Evolutionary conservation across 1,139 yeast species (phyloP), one percentile per base, ranked within the genome.

Genomic region (Komagataea norvegica): DNA sequence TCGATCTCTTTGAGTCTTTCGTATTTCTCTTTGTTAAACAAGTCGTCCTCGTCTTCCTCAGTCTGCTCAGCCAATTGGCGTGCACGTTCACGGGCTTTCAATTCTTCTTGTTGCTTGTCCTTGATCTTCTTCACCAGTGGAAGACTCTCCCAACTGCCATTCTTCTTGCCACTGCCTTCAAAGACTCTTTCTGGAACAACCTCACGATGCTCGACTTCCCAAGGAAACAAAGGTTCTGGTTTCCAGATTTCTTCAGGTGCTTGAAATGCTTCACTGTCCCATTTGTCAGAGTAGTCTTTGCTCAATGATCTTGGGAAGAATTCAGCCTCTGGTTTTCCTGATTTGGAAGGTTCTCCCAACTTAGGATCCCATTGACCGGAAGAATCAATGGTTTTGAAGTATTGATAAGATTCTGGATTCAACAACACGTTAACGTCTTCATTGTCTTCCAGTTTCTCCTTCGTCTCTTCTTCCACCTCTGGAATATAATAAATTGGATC

Each of bases 351-450:
- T 17, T 58, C 61, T 33, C 58, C 61, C 29, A 44, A 45, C 2
- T 65, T 54, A 1, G 74, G 68, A 38, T 70, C 65, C 75, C 76
- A 70, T 28, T 57, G 52, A 35, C 53, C 44, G 14, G 52, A 52
- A 3, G 62, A 60, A 25, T 42, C 45, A 31, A 64, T 50, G 6
- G 60, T 49, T 16, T 49, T 36, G 34, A 52, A 48, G 38, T 49
- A 38, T 30, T 44, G 34, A 41, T 42, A 48, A 23, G 51, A 48
- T 5, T 41, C 37, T 22, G 55, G 56, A 34, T 52, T 36, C 6
- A 43, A 25, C 24, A 52, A 25, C 6, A 46, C 39, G 4, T 42
- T 33, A 17, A 20, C 29, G 29, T 30, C 31, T 27, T 24, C 22
- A 17, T 28, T 15, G 15, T 16, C 28, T 17, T 31, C 40, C 17